Evolutionary conservation across 2,329 filamentous ascomycete species (phyloP), one percentile per base, ranked within the genome.

Genomic region (Trichoderma pleuroti): DNA sequence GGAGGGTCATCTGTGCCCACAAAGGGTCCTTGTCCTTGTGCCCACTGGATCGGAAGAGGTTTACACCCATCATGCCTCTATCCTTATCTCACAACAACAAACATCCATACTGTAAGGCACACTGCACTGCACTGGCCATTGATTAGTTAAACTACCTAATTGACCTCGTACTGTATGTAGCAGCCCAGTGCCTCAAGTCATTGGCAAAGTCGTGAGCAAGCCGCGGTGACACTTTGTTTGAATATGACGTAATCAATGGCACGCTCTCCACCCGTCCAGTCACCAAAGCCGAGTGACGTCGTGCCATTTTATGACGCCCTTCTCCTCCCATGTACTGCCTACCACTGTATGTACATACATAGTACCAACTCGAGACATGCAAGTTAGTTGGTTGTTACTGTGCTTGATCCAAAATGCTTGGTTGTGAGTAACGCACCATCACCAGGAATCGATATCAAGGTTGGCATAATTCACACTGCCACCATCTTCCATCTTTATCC

Each of bases 181-280:
- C 21, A 24, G 46, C 14, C n/a, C n/a, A n/a, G n/a, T 21, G 46
- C 39, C 26, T 46, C 60, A 16, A 16, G 24, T 59, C 68, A 24
- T 26, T 32, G 24, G 24, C 67, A 32, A 49, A 21, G 18, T 49
- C 18, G 42, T 49, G 42, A 49, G 24, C 66, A 24, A 14, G 21
- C 39, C 21, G 16, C 52, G 26, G 67, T 70, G 61, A 64, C 52
- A 70, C 68, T 39, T 46, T 61, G 52, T 26, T 26, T 3, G 26
- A n/a, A 32, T 28, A 59, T 70, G 68, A 70, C 68, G 68, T 70
- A 70, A 70, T 66, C 68, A 66, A 34, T 30, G 61, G 21, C 42
- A 60, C 28, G 14, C 21, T 70, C 68, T 70, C 68, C 60, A 46
- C 39, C 28, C 9, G 12, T 24, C 56, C 10, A 60, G 42, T 36